phyloP scores from a whole-genome alignment of 164 flowering plant genomes.

The Amborella trichopoda region DNA sequence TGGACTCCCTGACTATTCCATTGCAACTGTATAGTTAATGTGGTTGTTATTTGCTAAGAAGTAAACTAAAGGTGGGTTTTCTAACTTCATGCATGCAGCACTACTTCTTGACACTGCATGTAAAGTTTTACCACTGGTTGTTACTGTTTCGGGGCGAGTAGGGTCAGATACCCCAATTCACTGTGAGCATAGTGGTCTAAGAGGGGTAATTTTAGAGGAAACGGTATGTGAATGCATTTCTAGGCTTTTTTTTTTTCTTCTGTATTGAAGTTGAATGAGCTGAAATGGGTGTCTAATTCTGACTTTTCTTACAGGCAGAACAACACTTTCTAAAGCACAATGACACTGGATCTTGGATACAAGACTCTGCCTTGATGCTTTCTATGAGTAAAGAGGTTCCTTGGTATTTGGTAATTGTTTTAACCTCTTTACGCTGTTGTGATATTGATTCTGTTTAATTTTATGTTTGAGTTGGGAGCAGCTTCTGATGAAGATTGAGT shows the following conservation, averaged over 20 bases:
- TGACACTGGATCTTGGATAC: slow-evolving; percentile 98
- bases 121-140: slow-evolving; percentile 76
- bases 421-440: not conserved
- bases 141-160: slow-evolving; percentile 85
- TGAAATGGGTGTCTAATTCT: not conserved
- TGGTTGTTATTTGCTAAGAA: too few species aligned
- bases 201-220: slow-evolving; percentile 95
- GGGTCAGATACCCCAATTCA: slow-evolving; percentile 82
- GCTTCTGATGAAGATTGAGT: too few species aligned
- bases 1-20: too few species aligned
- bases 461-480: too few species aligned
- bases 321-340: slow-evolving; percentile 94
- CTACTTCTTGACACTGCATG: slow-evolving; percentile 61
- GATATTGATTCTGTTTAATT: too few species aligned
- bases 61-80: too few species aligned
- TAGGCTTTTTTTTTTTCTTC: not conserved
- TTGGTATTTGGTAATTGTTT: slow-evolving; percentile 78
- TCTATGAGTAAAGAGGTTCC: slow-evolving; percentile 94
- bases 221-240: slow-evolving; percentile 36
- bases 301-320: slow-evolving; percentile 50
- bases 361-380: slow-evolving; percentile 92
- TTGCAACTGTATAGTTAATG: too few species aligned
- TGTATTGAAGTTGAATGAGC: too few species aligned
- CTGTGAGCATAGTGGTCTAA: slow-evolving; percentile 74
- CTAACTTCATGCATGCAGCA: too few species aligned